Evolutionary conservation across 1,139 yeast genomes (phyloP).

Genomic region (Blastobotrys serpentis): DNA sequence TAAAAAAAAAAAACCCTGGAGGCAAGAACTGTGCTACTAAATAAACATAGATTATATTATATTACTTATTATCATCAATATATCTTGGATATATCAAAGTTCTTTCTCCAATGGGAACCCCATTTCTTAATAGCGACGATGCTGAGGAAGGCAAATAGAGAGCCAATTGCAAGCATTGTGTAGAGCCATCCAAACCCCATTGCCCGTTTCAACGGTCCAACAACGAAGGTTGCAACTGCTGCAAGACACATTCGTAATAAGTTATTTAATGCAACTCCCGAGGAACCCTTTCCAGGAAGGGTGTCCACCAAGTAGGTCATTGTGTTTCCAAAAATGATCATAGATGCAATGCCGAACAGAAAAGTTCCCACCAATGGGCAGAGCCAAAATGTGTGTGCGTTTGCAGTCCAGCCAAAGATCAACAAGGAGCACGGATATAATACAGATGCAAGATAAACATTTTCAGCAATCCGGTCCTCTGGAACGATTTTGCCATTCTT

Average conservation of each 20-base stretch:
- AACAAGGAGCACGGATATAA: conserved; percentile 64
- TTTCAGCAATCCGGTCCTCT: conserved; percentile 77
- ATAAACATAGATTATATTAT: too few species aligned
- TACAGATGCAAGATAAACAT: conserved; percentile 62
- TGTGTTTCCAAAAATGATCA: conserved; percentile 81
- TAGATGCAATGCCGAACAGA: conserved; percentile 75
- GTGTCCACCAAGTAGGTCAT: conserved; percentile 82
- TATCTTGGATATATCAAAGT: conserved; percentile 54
- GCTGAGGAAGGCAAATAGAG: conserved; percentile 46
- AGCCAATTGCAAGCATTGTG: conserved; percentile 55
- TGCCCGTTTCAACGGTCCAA: conserved; percentile 60
- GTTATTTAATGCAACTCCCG: conserved; percentile 83
- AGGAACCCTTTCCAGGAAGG: conserved; percentile 84
- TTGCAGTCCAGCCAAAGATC: conserved; percentile 80
- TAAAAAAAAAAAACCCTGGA: too few species aligned
- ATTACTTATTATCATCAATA: too few species aligned
- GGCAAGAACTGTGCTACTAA: too few species aligned
- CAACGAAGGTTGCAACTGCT: conserved; percentile 70
- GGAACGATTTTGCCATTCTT: conserved; percentile 68
- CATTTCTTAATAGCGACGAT: conserved; percentile 53
- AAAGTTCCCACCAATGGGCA: conserved; percentile 76
- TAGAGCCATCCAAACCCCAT: conserved; percentile 72
- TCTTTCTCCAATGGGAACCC: conserved; percentile 65
- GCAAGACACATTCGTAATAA: conserved; percentile 71
- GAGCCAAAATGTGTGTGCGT: conserved; percentile 67